Conservation (phyloP, 73 alveolate species). For the Breviolum minutum region DNA sequence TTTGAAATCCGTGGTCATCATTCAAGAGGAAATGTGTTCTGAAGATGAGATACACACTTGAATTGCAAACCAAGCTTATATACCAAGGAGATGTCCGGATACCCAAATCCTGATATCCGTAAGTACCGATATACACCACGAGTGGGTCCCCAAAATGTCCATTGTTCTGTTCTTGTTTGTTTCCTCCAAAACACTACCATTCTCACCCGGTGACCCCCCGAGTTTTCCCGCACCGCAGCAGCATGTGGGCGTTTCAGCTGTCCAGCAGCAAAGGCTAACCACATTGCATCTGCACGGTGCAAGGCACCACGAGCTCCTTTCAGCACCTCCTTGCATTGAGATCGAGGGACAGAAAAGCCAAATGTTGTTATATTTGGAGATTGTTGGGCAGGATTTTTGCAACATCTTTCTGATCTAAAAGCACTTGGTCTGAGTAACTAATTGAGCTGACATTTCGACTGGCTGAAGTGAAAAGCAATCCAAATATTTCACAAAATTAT, state of each 20-base stretch:
- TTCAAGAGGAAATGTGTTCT: neutral
- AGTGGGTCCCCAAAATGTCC: neutral
- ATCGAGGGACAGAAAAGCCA: neutral
- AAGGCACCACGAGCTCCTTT: conserved; percentile 36
- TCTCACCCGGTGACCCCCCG: neutral
- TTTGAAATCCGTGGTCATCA: no score
- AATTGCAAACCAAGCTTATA: no score
- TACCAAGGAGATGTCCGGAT: no score
- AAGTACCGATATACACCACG: neutral
- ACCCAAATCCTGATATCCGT: no score
- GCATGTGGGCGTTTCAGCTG: conserved; percentile 55
- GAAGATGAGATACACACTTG: neutral
- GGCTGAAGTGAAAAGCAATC: no score
- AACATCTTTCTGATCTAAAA: neutral
- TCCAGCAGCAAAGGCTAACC: conserved; percentile 91
- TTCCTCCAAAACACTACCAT: neutral
- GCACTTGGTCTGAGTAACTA: neutral
- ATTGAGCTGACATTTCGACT: no score
- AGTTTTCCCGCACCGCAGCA: conserved; percentile 30
- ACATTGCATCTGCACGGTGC: conserved; percentile 18
- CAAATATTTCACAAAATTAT: no score
- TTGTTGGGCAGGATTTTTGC: no score
- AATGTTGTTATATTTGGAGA: neutral
- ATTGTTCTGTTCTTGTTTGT: neutral
- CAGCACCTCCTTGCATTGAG: conserved; percentile 39